Conservation (phyloP, 495 filamentous ascomycete species). For the Podospora sp. region DNA sequence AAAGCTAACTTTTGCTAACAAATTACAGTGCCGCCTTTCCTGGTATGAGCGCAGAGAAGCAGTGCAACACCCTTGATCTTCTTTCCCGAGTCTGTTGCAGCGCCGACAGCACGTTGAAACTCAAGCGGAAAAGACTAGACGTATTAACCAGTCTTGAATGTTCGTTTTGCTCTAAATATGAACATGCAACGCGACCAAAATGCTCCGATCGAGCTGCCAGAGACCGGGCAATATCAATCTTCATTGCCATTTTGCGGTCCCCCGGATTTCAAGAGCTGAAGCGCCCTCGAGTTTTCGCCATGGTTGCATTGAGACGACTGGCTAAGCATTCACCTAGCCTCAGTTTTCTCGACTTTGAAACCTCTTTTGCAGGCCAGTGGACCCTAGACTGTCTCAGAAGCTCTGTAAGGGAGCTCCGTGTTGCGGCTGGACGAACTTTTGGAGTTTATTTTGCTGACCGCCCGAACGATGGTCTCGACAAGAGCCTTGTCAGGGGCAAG, state of each 20-base stretch:
- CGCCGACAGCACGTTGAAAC: constrained; percentile 36
- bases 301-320: constrained; percentile 69
- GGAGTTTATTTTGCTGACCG: constrained; percentile 63
- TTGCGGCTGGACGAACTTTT: constrained; percentile 64
- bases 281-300: constrained; percentile 68
- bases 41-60: constrained; percentile 29
- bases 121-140: not conserved
- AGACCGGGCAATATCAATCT: constrained; percentile 47
- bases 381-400: constrained; percentile 79
- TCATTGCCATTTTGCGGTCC: constrained; percentile 59
- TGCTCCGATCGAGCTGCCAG: constrained; percentile 18
- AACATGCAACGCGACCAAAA: not conserved
- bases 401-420: constrained; percentile 80
- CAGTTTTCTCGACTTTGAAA: constrained; percentile 64
- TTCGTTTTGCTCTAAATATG: constrained; percentile 23
- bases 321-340: constrained; percentile 61
- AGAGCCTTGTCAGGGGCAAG: constrained; percentile 58
- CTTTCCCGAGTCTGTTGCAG: constrained; percentile 42
- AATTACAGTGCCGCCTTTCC: constrained; percentile 32
- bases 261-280: constrained; percentile 61
- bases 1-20: not conserved
- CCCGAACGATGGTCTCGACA: constrained; percentile 44
- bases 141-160: constrained; percentile 22
- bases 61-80: constrained; percentile 40
- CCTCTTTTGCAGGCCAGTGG: constrained; percentile 71